Evolutionary conservation across 371 early-diverging fungal genomes (phyloP), one percentile per base, ranked within the genome.

Genomic region (Chytridiales sp.): DNA sequence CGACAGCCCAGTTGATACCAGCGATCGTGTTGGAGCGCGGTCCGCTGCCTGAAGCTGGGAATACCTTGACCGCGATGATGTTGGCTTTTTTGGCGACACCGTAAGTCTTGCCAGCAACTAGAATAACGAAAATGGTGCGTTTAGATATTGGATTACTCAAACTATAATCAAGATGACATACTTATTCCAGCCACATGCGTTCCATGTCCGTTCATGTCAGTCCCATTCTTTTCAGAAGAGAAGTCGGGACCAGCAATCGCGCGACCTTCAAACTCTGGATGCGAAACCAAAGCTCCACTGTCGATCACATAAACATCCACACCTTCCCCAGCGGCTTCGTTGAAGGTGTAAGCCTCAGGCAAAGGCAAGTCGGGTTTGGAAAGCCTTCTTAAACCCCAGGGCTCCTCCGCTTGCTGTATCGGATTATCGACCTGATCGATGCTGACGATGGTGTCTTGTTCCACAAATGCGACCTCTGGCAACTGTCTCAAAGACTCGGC

Each of bases 111-210:
- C 86, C 84, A 26, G 74, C 88, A 29, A 61, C 56, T 17, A 62
- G 55, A 17, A 61, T 64, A 4, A 97, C 93, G 51, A 91, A 91
- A 71, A 98, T 98, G 35, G 97, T 92, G 46, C 94, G 64, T 53
- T 27, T 9, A 22, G 30, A n/a, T n/a, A n/a, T n/a, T n/a, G n/a
- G n/a, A 32, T 47, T 13, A 54, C 42, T 9, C 21, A 22, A 49
- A 27, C 44, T 19, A 38, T 31, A 53, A n/a, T 30, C 11, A 27
- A 24, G 19, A 47, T n/a, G 72, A 80, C 61, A 65, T 82, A 29
- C 81, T 68, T 50, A 82, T 84, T 42, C 84, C 85, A 5, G 80
- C 72, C 22, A 79, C 75, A 60, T 82, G n/a, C n/a, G n/a, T 47
- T 47, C 13, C n/a, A 46, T 75, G 75, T n/a, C 69, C 67, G 41